These are phyloP conservation scores for Solioccasus polychromus DNA, from an alignment of 768 basidiomycete species.

Conservation along the genomic window DNA sequence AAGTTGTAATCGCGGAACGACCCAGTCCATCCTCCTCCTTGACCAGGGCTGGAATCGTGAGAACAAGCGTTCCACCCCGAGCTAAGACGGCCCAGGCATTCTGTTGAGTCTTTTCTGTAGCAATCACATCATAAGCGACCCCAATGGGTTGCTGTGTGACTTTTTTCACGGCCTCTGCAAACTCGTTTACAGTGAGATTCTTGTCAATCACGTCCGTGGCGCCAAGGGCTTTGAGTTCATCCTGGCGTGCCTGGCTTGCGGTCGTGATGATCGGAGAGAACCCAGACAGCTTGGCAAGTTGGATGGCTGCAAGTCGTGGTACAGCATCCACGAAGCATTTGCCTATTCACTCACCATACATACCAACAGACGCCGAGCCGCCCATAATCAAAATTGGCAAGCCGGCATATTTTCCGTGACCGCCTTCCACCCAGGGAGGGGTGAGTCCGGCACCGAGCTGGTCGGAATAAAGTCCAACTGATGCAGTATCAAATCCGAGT, in stretches of 20 bases:
- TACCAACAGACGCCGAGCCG: constrained; percentile 49
- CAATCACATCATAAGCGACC: constrained; percentile 32
- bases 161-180: constrained; percentile 21
- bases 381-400: constrained; percentile 47
- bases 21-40: constrained; percentile 20
- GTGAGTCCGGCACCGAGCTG: constrained; percentile 38
- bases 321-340: background rate
- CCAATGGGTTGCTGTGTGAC: constrained; percentile 21
- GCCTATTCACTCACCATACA: constrained; percentile 34
- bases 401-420: constrained; percentile 36
- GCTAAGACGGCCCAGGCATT: constrained; percentile 33
- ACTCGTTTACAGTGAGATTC: constrained; percentile 11
- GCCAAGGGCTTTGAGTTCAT: constrained; percentile 35
- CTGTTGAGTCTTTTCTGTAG: constrained; percentile 34
- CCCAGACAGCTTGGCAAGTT: constrained; percentile 39
- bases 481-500: constrained; percentile 44
- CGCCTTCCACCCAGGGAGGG: constrained; percentile 34
- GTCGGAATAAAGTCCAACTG: constrained; percentile 43
- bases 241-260: constrained; percentile 31
- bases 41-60: constrained; percentile 23
- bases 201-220: constrained; percentile 41
- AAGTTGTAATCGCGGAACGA: constrained; percentile 21
- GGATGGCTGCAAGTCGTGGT: constrained; percentile 28
- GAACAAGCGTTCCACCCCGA: constrained; percentile 31
- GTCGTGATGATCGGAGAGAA: constrained; percentile 43